Base-by-base conservation (phyloP, 345 rosid species). In the Ceriops zippeliana region DNA sequence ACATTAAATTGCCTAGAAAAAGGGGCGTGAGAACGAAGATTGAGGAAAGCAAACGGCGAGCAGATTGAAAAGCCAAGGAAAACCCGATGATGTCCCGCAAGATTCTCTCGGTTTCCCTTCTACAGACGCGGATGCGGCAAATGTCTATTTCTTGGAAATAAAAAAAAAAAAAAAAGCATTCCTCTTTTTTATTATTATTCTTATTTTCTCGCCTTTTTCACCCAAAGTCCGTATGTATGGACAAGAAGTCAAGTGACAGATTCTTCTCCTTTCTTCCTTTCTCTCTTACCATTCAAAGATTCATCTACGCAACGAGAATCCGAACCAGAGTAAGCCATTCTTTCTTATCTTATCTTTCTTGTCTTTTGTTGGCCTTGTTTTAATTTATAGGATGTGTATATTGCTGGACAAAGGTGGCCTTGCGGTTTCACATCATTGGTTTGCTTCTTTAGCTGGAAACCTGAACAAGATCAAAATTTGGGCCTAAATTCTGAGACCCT, bases 1-100 rank as follows among this genome's bases (percentile, higher is more conserved):
- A 34, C 62, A 28, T 62, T 73, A 62, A 62, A 67, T 67, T 67
- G 22, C 28, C 1, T 9, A 27, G 21, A 34, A 34, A 59, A 26
- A 15, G n/a, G 52, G 16, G 20, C 11, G 16, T 1, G 19, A 70
- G 17, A 60, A 31, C 4, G 6, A 8, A 59, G 20, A 26, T 4
- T 42, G 13, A 62, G 34, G 32, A 15, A 34, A 31, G 2, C 21
- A 1, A 24, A 64, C 56, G 11, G 1, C 7, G 6, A 27, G 19
- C 27, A 27, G 28, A 3, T 9, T 42, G 15, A 42, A 42, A 42
- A 2, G 16, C 4, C 0, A 26, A 37, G 52, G 47, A 19, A 19
- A 32, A 67, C 42, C 56, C 27, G 30, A 63, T 31, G 71, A 63
- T 31, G 71, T 60, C 63, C 62, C 62, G 62, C 52, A 71, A 66